phyloP scores from a whole-genome alignment of 768 basidiomycete genomes.

The Dacryopinax primogenitus region DNA sequence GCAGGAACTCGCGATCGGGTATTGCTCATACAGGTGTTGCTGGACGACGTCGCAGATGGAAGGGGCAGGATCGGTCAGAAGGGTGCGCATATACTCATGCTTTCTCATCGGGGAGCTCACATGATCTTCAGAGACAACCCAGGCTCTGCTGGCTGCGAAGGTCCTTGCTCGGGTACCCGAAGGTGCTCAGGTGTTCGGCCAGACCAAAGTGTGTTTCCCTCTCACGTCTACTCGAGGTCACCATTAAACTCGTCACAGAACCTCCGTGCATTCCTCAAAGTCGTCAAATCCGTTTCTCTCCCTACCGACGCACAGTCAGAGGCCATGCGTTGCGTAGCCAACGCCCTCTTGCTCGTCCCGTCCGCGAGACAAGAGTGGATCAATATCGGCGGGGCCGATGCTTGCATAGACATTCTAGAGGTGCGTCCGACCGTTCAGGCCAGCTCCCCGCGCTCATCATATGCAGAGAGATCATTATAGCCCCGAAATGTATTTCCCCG shows the following conservation, averaged over 20 bases:
- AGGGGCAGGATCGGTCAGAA: background rate
- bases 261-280: slow-evolving; percentile 10
- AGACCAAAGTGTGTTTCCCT: slow-evolving; percentile 7
- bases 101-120: background rate
- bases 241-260: background rate
- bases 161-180: slow-evolving; percentile 17
- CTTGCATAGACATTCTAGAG: slow-evolving; percentile 14
- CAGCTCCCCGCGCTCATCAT: too few relatives aligned
- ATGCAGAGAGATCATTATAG: slow-evolving; percentile 11
- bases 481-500: slow-evolving; percentile 16
- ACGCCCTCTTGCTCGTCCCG: slow-evolving; percentile 18
- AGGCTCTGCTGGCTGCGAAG: slow-evolving; percentile 17
- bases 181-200: slow-evolving; percentile 14
- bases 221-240: background rate
- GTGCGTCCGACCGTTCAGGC: slow-evolving; percentile 4
- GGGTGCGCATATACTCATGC: background rate
- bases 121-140: slow-evolving; percentile 3
- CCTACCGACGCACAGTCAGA: slow-evolving; percentile 14
- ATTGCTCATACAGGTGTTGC: background rate
- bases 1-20: background rate
- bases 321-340: slow-evolving; percentile 19
- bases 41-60: background rate
- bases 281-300: slow-evolving; percentile 11
- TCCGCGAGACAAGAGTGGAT: slow-evolving; percentile 15
- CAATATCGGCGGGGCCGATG: slow-evolving; percentile 14